Conservation (phyloP, 2,329 filamentous ascomycete genomes). For the Proliferodiscus dingleyae region DNA sequence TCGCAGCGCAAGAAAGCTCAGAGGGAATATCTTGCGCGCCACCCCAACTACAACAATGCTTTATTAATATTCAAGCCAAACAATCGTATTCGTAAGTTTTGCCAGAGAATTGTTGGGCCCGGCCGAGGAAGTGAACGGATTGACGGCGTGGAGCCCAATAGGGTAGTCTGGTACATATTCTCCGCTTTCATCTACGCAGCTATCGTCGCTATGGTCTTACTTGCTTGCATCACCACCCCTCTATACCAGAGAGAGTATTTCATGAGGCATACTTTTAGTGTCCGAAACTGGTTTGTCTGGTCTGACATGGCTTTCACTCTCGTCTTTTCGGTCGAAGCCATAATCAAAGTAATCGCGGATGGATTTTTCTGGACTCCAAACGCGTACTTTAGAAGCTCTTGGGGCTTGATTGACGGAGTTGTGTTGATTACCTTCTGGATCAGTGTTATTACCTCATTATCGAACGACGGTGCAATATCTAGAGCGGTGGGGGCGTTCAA, state of each 20-base stretch:
- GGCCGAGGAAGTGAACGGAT: conserved; percentile 82
- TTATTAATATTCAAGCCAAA: conserved; percentile 78
- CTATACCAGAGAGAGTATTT: conserved; percentile 91
- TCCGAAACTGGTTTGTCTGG: conserved; percentile 90
- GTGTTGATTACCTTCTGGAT: conserved; percentile 94
- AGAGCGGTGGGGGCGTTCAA: conserved; percentile 95
- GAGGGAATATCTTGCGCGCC: conserved; percentile 78
- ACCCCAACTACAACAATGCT: conserved; percentile 90
- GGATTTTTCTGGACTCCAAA: conserved; percentile 96
- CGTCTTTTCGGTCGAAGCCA: conserved; percentile 78
- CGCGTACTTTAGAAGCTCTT: conserved; percentile 92
- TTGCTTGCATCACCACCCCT: conserved; percentile 91
- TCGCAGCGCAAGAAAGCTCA: conserved; percentile 82
- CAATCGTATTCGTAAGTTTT: conserved; percentile 74
- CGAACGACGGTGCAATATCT: conserved; percentile 78
- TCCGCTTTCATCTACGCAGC: conserved; percentile 90
- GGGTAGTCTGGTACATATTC: conserved; percentile 85
- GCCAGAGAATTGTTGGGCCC: conserved; percentile 86
- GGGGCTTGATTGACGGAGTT: conserved; percentile 91
- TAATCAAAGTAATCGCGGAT: conserved; percentile 91
- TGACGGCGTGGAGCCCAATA: conserved; percentile 85
- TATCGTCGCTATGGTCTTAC: conserved; percentile 95
- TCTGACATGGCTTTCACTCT: conserved; percentile 85
- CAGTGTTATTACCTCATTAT: conserved; percentile 79
- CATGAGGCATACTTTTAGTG: conserved; percentile 50